Conservation (phyloP, 2,329 filamentous ascomycete species). For the Onygena corvina region DNA sequence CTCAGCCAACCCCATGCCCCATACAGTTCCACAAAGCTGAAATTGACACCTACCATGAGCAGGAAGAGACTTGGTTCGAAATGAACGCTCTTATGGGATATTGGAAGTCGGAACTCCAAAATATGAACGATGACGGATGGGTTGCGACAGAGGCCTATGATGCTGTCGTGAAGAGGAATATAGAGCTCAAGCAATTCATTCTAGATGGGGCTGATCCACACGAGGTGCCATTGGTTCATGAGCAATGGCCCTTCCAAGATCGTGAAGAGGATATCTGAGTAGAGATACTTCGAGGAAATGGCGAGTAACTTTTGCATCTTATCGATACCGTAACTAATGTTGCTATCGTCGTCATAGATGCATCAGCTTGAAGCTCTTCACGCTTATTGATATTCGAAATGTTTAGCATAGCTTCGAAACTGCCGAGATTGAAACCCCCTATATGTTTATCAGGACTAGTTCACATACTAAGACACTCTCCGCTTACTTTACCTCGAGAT, state of each 20-base stretch:
- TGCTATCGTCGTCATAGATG: too few species aligned
- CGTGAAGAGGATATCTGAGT: conserved; percentile 13
- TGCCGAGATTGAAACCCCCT: too few species aligned
- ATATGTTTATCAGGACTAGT: too few species aligned
- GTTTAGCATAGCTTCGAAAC: too few species aligned
- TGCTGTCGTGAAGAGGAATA: conserved; percentile 6
- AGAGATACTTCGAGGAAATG: too few species aligned
- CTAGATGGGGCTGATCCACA: conserved; percentile 9
- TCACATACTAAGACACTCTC: too few species aligned
- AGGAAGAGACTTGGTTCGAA: conserved; percentile 14
- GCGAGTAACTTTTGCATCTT: too few species aligned
- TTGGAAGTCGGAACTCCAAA: conserved; percentile 11
- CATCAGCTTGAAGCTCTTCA: too few species aligned
- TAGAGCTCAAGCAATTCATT: conserved; percentile 11
- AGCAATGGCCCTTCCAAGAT: conserved; percentile 12
- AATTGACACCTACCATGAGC: conserved; percentile 4
- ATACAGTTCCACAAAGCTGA: conserved; percentile 11
- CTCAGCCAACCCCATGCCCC: conserved; percentile 8
- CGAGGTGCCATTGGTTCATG: conserved; percentile 9
- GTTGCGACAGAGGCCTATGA: conserved; percentile 12
- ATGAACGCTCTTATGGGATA: conserved; percentile 10
- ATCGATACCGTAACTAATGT: too few species aligned
- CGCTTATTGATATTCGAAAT: too few species aligned
- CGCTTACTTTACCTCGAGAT: too few species aligned
- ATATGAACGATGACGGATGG: conserved; percentile 15